Evolutionary conservation across 2,329 filamentous ascomycete genomes (phyloP).

Genomic region (Aspergillus tanneri): DNA sequence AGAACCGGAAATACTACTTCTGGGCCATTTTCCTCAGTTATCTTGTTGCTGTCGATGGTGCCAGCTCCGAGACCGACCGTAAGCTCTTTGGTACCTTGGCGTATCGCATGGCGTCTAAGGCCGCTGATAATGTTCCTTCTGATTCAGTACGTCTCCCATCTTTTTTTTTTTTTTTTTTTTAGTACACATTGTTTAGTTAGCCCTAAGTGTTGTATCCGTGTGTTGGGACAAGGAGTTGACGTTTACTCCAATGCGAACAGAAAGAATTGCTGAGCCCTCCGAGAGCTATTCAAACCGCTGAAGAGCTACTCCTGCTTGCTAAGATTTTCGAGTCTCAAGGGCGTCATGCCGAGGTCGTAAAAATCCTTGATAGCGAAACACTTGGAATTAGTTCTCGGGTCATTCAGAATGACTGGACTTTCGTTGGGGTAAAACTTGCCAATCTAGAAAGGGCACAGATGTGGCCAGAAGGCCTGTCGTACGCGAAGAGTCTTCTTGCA

Average conservation of each 20-base stretch:
- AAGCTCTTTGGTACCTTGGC: slow-evolving; percentile 52
- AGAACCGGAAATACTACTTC: slow-evolving; percentile 49
- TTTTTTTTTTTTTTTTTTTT: not conserved
- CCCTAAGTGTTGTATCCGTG: too few relatives aligned
- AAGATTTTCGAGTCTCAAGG: slow-evolving; percentile 46
- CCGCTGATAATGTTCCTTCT: slow-evolving; percentile 44
- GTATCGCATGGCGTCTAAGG: slow-evolving; percentile 51
- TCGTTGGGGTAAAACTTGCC: slow-evolving; percentile 41
- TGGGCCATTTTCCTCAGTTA: slow-evolving; percentile 51
- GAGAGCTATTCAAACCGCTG: slow-evolving; percentile 47
- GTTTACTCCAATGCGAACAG: slow-evolving; percentile 27
- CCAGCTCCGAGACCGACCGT: slow-evolving; percentile 42
- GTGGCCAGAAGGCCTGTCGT: slow-evolving; percentile 42
- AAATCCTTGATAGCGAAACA: slow-evolving; percentile 44
- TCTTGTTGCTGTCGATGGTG: slow-evolving; percentile 38
- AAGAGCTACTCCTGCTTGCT: slow-evolving; percentile 48
- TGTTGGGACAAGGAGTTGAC: slow-evolving; percentile 22
- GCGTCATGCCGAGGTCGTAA: slow-evolving; percentile 40
- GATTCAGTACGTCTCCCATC: slow-evolving; percentile 40
- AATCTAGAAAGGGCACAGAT: slow-evolving; percentile 37
- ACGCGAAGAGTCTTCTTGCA: slow-evolving; percentile 38
- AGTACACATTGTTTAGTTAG: not conserved
- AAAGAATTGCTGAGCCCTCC: slow-evolving; percentile 42
- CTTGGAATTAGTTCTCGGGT: slow-evolving; percentile 44
- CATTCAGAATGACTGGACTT: slow-evolving; percentile 45